Base-by-base conservation (phyloP, 2,329 filamentous ascomycete genomes). In the Cryphonectria carpinicola region DNA sequence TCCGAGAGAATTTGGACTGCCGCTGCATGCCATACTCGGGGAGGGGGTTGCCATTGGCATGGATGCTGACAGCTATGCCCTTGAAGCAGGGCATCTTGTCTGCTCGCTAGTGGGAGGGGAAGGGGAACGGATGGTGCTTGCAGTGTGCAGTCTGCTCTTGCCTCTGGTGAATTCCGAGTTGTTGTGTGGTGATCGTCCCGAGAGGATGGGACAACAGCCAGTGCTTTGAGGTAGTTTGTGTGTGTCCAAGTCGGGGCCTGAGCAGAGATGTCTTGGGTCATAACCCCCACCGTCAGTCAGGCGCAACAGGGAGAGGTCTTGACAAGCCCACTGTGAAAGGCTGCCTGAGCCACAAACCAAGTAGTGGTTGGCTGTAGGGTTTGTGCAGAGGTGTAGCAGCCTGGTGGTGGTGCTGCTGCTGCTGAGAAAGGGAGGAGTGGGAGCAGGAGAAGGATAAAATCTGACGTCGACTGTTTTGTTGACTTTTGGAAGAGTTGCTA, bases 11-110 rank as follows among this genome's bases (percentile, higher is more conserved):
- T 77, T 94, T 92, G 71, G 93, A 94, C 82, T 98, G 94, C 80
- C 94, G 96, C 84, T 98, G 95, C 76, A 98, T 92, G 77, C 95
- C 95, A 84, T 97, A 92, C 83, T 99, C 96, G 73, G 94, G 87
- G 75, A 99, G 89, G 75, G 96, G 95, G 76, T 94, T 85, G 73
- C 87, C 88, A 79, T 91, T 90, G 71, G 89, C 88, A 84, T 99
- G 96, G 81, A 98, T 97, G 88, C 93, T 97, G 80, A 98, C 95
- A 78, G 96, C 95, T 84, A 99, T 94, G 83, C 96, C 96, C 86
- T 98, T 97, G 86, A 98, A 99, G 89, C 95, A 98, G 85, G 96
- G 96, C 96, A 90, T 90, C 79, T 79, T 87, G 79, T 78, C 65
- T 49, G 58, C 32, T 58, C 66, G 69, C 37, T n/a, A 22, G 52